phyloP scores from a whole-genome alignment of 768 basidiomycete genomes.

The Kwoniella sp. region DNA sequence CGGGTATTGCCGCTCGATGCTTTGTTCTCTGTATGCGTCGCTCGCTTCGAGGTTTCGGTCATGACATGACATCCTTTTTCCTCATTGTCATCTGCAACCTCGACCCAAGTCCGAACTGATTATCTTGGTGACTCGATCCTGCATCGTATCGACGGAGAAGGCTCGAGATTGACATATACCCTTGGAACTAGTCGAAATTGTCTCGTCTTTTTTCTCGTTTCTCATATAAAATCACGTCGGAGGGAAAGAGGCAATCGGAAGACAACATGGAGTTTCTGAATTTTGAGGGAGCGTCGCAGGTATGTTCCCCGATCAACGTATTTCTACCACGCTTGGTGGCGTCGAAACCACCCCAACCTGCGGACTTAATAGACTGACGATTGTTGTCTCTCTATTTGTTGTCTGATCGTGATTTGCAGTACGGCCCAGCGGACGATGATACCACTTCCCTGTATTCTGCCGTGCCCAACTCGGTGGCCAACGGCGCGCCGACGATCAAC shows the following conservation, averaged over 20 bases:
- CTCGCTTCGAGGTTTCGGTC: neutral
- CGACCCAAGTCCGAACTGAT: too few species aligned
- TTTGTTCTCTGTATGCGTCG: neutral
- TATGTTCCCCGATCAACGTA: too few species aligned
- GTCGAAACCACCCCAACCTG: neutral
- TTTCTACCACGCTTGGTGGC: neutral
- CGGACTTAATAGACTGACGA: too few species aligned
- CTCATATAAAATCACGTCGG: neutral
- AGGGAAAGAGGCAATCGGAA: neutral
- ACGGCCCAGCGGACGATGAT: slow-evolving; percentile 50
- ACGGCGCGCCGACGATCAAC: slow-evolving; percentile 23
- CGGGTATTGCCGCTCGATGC: neutral
- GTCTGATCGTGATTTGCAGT: slow-evolving; percentile 44
- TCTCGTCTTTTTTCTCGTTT: too few species aligned
- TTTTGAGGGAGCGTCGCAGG: slow-evolving; percentile 57
- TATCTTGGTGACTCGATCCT: too few species aligned
- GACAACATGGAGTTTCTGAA: slow-evolving; percentile 53
- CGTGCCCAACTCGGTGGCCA: slow-evolving; percentile 27
- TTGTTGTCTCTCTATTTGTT: neutral
- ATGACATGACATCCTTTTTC: neutral
- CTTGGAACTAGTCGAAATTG: neutral
- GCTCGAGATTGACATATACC: neutral
- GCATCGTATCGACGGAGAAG: too few species aligned
- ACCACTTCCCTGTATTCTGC: slow-evolving; percentile 47
- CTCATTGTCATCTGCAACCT: neutral